Evolutionary conservation across 306 rosid species (phyloP), one percentile per base, ranked within the genome.

Genomic region (Benincasa hispida): DNA sequence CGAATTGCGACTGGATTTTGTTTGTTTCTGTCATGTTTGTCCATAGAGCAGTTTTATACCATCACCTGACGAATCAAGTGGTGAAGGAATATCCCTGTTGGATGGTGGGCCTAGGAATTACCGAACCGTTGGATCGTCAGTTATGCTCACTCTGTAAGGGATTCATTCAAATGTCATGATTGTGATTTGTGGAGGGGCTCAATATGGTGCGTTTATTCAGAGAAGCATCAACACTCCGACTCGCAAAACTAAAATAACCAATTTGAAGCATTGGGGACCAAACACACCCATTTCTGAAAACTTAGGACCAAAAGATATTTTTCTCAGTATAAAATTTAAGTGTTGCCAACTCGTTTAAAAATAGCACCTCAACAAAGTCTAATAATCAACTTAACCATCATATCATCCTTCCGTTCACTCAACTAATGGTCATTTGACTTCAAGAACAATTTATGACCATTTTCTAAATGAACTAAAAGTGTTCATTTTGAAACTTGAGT

Each of bases 51-150:
- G 88, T 88, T 8, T 19, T 82, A 81, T 93, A 87, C 41, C 86
- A 93, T 21, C 77, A 81, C 68, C 9, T 19, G 2, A 1, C 5
- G 0, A 83, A 89, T 42, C 25, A 24, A 17, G 22, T 91, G 0
- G 13, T 86, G 51, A 87, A 19, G 18, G 68, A 80, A 41, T 91
- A 75, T 57, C 97, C 97, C 81, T 80, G 76, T 81, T 93, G 72
- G 88, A 82, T 4, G 98, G 98, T 14, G 98, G 98, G 2, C 97
- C 98, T 0, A 76, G 98, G 21, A 93, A 93, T 50, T 93, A 93
- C 78, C 98, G 97, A 3, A 91, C 98, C 3, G 98, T 93, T 0
- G 98, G 98, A 2, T 91, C 97, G 0, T 93, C 97, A 1, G 93
- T 65, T 2, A 91, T 93, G 98, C 81, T 91, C 12, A 76, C 96